phyloP scores from a whole-genome alignment of 306 rosid genomes.

The Abrus precatorius region DNA sequence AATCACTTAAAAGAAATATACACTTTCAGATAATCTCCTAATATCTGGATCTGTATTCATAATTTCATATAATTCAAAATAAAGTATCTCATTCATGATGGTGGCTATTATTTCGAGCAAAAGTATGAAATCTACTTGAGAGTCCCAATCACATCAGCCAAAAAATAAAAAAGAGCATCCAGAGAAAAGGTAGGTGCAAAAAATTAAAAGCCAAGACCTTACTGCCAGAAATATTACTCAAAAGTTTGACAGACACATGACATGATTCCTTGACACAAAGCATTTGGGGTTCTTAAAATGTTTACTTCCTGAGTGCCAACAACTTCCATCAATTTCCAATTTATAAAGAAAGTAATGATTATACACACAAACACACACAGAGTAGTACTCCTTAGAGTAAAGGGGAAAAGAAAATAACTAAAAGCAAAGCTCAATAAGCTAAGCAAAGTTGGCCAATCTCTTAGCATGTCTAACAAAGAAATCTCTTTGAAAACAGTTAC shows the following conservation, averaged over 20 bases:
- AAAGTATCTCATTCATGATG: conserved; percentile 18
- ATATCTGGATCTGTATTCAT: conserved; percentile 20
- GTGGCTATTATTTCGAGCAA: conserved; percentile 1
- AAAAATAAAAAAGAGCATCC: conserved; percentile 1
- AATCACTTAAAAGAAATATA: background rate
- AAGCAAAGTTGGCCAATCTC: conserved; percentile 36
- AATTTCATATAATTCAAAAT: conserved; percentile 29
- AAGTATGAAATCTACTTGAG: conserved; percentile 2
- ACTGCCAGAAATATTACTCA: conserved; percentile 34
- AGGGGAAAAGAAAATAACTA: background rate
- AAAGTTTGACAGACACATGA: conserved; percentile 19
- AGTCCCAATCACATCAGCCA: conserved; percentile 5
- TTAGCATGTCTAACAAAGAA: conserved; percentile 28
- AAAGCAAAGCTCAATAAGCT: conserved; percentile 30
- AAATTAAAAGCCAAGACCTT: conserved; percentile 19
- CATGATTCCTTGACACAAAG: background rate
- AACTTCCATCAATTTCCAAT: conserved; percentile 42
- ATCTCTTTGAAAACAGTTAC: conserved; percentile 20
- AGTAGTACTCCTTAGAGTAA: background rate
- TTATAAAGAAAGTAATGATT: background rate
- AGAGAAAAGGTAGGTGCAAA: conserved; percentile 21
- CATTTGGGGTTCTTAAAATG: conserved; percentile 29
- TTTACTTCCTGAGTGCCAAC: background rate
- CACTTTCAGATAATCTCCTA: background rate
- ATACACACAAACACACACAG: no score